A percentile compares a stretch with the other conserved stretches of the same genome.
Evolutionary conservation across 345 rosid species (phyloP).

Genomic region (Syzygium grande): DNA sequence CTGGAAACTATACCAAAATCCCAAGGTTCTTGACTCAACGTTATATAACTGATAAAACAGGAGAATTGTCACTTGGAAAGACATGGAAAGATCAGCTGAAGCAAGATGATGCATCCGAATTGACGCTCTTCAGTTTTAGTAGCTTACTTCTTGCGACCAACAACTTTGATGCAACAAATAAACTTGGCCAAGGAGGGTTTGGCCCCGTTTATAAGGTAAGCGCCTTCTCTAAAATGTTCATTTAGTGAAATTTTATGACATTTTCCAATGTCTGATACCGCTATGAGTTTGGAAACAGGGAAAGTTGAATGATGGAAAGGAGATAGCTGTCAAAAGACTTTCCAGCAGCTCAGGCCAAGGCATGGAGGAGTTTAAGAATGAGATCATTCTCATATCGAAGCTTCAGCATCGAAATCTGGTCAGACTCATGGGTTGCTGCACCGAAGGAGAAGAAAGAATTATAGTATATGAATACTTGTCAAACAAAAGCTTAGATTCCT

Average conservation of each 20-base stretch:
- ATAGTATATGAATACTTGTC: too few relatives aligned
- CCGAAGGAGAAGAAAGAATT: too few relatives aligned
- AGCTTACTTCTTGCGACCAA: neutral
- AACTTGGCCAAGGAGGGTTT: constrained; percentile 1
- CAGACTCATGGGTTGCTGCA: too few relatives aligned
- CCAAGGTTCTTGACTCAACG: neutral
- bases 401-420: too few relatives aligned
- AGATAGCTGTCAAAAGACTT: constrained; percentile 34
- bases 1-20: neutral
- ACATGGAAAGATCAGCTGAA: neutral
- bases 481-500: too few relatives aligned
- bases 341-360: neutral
- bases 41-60: neutral
- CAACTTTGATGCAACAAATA: neutral
- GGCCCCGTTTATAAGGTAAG: constrained; percentile 2
- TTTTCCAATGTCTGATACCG: neutral
- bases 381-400: too few relatives aligned
- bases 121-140: neutral
- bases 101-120: neutral
- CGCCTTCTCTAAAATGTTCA: neutral
- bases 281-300: too few relatives aligned
- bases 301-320: too few relatives aligned
- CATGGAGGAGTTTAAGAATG: too few relatives aligned
- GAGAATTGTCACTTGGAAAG: neutral
- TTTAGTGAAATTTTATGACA: neutral